These are phyloP conservation scores for Salicornia ramosissima DNA, from an alignment of 148 eudicot species.

Conservation along the genomic window DNA sequence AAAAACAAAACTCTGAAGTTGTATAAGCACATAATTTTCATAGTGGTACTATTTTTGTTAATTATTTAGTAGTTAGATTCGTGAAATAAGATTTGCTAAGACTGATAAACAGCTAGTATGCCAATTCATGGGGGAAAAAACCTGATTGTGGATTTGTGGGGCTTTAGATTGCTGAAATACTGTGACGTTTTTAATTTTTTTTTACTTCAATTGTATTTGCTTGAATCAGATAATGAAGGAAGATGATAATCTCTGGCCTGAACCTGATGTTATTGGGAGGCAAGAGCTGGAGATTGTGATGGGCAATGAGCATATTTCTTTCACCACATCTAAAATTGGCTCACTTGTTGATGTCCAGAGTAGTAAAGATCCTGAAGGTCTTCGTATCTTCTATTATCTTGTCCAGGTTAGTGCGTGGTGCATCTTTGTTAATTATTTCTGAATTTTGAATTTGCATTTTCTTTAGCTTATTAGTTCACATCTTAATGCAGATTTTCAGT, in stretches of 20 bases:
- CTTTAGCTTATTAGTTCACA: background rate
- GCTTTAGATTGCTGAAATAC: too few relatives aligned
- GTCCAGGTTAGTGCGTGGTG: constrained; percentile 49
- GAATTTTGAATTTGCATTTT: background rate
- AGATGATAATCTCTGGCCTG: constrained; percentile 81
- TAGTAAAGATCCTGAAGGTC: constrained; percentile 87
- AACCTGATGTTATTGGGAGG: constrained; percentile 77
- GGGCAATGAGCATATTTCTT: constrained; percentile 85
- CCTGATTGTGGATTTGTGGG: too few relatives aligned
- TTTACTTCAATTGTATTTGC: background rate
- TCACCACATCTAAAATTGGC: constrained; percentile 85
- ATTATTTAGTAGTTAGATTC: background rate
- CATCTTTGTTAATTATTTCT: background rate
- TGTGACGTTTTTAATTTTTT: background rate
- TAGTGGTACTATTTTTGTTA: background rate
- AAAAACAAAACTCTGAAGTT: too few relatives aligned
- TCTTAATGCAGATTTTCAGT: background rate
- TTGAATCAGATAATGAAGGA: constrained; percentile 67
- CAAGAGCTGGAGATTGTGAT: constrained; percentile 89
- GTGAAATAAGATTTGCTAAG: background rate
- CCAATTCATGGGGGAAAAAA: background rate
- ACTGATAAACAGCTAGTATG: background rate
- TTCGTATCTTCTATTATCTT: constrained; percentile 80
- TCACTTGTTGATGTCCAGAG: constrained; percentile 88
- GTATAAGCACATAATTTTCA: background rate